Evolutionary conservation across 179 eudicot species (phyloP).

Genomic region (Amaranthus tricolor): DNA sequence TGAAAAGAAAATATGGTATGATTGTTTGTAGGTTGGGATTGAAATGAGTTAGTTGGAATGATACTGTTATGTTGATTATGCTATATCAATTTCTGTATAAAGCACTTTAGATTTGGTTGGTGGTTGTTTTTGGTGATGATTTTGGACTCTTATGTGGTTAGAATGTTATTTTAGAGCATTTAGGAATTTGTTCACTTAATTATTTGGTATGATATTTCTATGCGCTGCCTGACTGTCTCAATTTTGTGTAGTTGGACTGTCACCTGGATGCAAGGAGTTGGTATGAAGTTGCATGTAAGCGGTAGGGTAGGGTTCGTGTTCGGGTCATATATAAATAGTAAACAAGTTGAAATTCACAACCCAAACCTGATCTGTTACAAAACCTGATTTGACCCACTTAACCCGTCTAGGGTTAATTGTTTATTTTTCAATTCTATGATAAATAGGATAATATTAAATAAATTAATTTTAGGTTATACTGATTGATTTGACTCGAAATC

Average conservation of each 20-base stretch:
- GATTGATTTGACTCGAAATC: no score
- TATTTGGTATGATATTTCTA: conserved; percentile 8
- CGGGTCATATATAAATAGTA: no score
- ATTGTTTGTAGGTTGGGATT: conserved; percentile 13
- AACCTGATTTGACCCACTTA: no score
- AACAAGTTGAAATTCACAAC: no score
- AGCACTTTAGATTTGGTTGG: conserved; percentile 15
- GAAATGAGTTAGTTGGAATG: conserved; percentile 19
- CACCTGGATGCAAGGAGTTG: conserved; percentile 16
- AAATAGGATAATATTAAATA: no score
- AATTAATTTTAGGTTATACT: no score
- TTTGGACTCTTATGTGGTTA: conserved; percentile 11
- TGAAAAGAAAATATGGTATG: conserved; percentile 9
- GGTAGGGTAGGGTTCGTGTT: no score
- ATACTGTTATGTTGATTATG: conserved; percentile 18
- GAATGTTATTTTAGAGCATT: conserved; percentile 15
- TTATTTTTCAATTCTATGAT: no score
- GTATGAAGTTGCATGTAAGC: conserved; percentile 9
- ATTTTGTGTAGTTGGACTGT: conserved; percentile 29
- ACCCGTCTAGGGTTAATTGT: no score
- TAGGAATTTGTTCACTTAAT: conserved; percentile 18
- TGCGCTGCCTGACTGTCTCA: conserved; percentile 20
- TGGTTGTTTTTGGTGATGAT: conserved; percentile 14
- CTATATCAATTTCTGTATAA: conserved; percentile 7
- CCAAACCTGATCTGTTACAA: no score